Evolutionary conservation across 768 basidiomycete species (phyloP), one percentile per base, ranked within the genome.

Genomic region (Rhizopogon sp.): DNA sequence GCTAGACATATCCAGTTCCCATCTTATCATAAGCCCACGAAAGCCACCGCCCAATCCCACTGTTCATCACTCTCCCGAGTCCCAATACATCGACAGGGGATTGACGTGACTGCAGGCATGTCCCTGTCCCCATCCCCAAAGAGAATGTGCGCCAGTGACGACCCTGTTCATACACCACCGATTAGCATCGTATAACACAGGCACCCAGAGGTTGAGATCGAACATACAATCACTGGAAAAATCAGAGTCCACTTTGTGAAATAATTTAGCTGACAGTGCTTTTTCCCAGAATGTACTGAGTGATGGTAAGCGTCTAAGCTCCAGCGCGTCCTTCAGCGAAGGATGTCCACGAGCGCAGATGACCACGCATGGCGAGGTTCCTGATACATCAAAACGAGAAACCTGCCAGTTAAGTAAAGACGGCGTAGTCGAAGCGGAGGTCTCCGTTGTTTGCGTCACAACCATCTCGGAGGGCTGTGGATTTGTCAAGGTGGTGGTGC

Each of bases 381-480:
- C 66, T 28, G 70, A 71, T 6, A 62, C 74, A 8, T 72, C 61
- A 55, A 80, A 76, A 7, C 62, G 64, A 3, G 81, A 83, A 45
- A 76, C 66, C 59, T 84, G 79, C 76, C 79, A 84, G 42, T 73
- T 35, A 64, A 11, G 79, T 11, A 5, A 43, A 17, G 55, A 56
- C 39, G 20, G 60, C 66, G 33, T 62, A 53, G 7, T 49, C 49
- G 7, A 55, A 60, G 7, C 6, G 13, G 52, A 55, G 31, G 37
- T 58, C 35, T 43, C 14, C 28, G 16, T 39, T 4, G 45, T 17
- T 6, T 11, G n/a, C 17, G n/a, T 20, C 17, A 17, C 9, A 5
- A 6, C 2, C 13, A 8, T 11, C 33, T 47, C 33, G 14, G 7
- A 37, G 35, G 13, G 35, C 13, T 37, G 35, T 5, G 2, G 11